A percentile compares a stretch with the other conserved stretches of the same genome.
phyloP scores from a whole-genome alignment of 2,329 filamentous ascomycete genomes.

The Cercospora sp. region DNA sequence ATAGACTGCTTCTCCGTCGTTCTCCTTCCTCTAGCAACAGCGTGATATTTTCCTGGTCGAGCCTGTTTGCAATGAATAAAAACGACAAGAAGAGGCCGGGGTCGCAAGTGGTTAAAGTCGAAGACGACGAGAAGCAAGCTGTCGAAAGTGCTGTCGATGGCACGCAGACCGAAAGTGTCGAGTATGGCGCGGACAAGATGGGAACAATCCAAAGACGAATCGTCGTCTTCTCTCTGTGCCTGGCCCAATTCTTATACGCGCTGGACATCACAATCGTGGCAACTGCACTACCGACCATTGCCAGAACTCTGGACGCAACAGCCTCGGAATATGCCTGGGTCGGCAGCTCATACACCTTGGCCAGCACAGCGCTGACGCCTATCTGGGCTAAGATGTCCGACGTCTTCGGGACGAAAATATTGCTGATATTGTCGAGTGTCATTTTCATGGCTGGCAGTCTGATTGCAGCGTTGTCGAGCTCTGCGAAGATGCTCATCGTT shows the following conservation, averaged over 20 bases:
- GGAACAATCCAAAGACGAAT: slow-evolving; percentile 1
- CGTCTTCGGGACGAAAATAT: slow-evolving; percentile 65
- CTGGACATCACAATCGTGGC: slow-evolving; percentile 64
- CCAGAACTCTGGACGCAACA: slow-evolving; percentile 37
- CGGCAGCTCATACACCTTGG: slow-evolving; percentile 53
- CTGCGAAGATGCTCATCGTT: slow-evolving; percentile 47
- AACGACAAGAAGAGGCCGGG: not conserved
- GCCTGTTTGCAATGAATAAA: not conserved
- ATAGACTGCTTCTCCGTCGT: not conserved
- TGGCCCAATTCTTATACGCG: slow-evolving; percentile 49
- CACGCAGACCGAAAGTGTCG: not conserved
- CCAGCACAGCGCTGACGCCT: slow-evolving; percentile 53
- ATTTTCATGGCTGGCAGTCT: slow-evolving; percentile 53
- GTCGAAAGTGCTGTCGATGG: not conserved
- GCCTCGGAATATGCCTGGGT: slow-evolving; percentile 56
- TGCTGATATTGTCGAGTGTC: slow-evolving; percentile 59
- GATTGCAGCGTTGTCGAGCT: slow-evolving; percentile 19
- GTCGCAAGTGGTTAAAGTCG: not conserved
- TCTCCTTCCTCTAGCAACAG: not conserved
- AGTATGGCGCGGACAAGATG: not conserved
- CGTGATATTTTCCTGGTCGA: not conserved
- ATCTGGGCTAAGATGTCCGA: slow-evolving; percentile 65
- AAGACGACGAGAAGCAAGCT: not conserved
- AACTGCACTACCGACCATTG: slow-evolving; percentile 61
- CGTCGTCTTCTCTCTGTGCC: slow-evolving; percentile 10